A percentile compares a stretch with the other conserved stretches of the same genome.
Conservation (phyloP, 164 flowering plant species). For the Cinnamomum chago region DNA sequence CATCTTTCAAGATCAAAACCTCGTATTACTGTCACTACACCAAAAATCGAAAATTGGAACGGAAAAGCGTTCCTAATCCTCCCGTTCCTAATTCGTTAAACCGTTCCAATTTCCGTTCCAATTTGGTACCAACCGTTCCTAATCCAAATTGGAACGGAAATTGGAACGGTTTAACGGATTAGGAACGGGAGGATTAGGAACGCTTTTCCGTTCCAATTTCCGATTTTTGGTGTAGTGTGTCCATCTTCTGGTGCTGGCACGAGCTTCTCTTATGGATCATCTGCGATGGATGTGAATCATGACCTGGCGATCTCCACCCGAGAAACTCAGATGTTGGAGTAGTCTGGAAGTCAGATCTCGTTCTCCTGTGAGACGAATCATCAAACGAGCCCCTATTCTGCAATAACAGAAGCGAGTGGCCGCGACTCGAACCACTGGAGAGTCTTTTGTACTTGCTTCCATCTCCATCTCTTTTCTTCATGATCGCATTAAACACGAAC, state of each 20-base stretch:
- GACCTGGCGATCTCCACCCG: background rate
- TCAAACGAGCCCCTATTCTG: constrained; percentile 5
- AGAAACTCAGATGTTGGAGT: background rate
- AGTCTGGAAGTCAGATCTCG: constrained; percentile 4
- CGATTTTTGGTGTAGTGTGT: too few species aligned
- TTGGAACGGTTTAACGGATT: too few species aligned
- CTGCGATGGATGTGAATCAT: background rate
- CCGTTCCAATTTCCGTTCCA: too few species aligned
- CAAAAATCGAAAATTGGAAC: too few species aligned
- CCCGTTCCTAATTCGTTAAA: too few species aligned
- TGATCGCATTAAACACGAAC: constrained; percentile 27
- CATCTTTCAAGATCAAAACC: background rate
- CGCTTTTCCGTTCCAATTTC: too few species aligned
- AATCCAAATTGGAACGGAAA: too few species aligned
- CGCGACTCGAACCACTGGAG: constrained; percentile 23
- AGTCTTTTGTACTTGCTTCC: constrained; percentile 21
- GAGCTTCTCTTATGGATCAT: background rate
- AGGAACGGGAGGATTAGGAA: too few species aligned
- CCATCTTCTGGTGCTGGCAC: background rate
- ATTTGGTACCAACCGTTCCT: too few species aligned
- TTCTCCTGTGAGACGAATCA: constrained; percentile 37
- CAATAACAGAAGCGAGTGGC: constrained; percentile 18
- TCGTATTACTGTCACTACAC: background rate
- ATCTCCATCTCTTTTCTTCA: constrained; percentile 26
- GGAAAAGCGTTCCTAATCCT: too few species aligned